Conservation (phyloP, 352 stramenopile species). For the Pythium insidiosum region DNA sequence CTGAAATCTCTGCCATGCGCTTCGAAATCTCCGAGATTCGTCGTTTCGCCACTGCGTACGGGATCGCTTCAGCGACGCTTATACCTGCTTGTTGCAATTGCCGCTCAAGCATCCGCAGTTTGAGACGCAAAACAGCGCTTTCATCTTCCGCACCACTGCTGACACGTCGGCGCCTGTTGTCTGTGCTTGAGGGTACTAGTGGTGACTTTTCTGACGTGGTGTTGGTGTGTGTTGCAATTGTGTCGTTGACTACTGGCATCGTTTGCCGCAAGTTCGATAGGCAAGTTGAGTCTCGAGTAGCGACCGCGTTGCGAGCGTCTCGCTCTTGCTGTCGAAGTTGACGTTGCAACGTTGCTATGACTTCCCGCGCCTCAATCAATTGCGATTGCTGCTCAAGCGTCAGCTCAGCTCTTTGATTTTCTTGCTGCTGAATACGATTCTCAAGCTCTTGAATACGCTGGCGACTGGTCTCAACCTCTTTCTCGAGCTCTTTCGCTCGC, state of each 20-base stretch:
- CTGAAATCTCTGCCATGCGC: slow-evolving; percentile 80
- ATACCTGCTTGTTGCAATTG: slow-evolving; percentile 71
- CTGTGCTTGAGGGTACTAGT: neutral
- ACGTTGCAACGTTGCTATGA: slow-evolving; percentile 47
- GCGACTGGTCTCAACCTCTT: slow-evolving; percentile 59
- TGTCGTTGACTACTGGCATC: neutral
- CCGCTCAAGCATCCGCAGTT: slow-evolving; percentile 62
- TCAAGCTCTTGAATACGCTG: slow-evolving; percentile 53
- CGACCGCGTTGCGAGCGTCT: slow-evolving; percentile 34
- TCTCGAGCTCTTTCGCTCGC: slow-evolving; percentile 50
- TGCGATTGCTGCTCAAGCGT: slow-evolving; percentile 51
- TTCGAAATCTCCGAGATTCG: slow-evolving; percentile 75
- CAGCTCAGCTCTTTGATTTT: slow-evolving; percentile 43
- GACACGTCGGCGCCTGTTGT: neutral
- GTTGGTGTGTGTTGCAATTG: no score
- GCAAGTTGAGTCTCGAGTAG: slow-evolving; percentile 52
- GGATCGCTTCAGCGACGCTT: slow-evolving; percentile 83
- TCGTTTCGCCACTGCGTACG: slow-evolving; percentile 73
- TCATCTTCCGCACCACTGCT: slow-evolving; percentile 27
- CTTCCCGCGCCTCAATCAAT: slow-evolving; percentile 39
- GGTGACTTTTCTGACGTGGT: neutral
- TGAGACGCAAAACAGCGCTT: slow-evolving; percentile 44
- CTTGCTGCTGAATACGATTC: slow-evolving; percentile 38
- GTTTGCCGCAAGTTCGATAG: slow-evolving; percentile 34
- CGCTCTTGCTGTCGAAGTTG: slow-evolving; percentile 51